Base-by-base conservation (phyloP, 495 filamentous ascomycete species). In the Hypoxylon lenormandii region DNA sequence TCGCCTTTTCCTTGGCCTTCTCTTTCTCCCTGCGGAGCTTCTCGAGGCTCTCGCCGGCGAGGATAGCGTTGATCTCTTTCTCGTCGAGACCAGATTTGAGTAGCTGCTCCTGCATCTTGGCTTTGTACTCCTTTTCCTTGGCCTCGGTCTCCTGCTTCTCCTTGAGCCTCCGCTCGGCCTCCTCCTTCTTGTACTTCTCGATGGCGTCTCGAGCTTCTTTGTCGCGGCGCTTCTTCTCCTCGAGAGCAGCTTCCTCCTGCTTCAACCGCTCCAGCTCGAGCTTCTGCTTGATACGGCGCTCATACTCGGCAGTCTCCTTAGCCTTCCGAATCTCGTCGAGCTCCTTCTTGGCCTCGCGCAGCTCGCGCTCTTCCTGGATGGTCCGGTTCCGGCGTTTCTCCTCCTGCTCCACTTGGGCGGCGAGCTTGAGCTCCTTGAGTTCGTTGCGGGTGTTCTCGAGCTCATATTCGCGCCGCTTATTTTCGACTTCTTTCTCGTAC, bases 161-260 rank as follows among this genome's bases (percentile, higher is more conserved):
- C 51, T 79, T 80, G 6, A 79, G 72, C 2, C 74, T 61, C 49
- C 83, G 77, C 64, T 88, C 82, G 13, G 82, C 76, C 63, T 88
- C 80, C 52, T 85, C 80, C 43, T 81, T 78, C 76, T 89, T 87
- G 54, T 73, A 84, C 60, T 80, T 82, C 70, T 86, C 85, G 40
- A 87, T 82, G 60, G 84, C 77, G 26, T 87, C 85, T 36, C 82
- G 80, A 37, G 86, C 86, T 56, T 86, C 85, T 60, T 86, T 80
- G 26, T 83, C 77, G 67, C 84, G 85, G 40, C 82, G 80, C 70
- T 82, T 79, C 64, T 87, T 84, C 59, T 81, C 80, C 48, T 72
- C 77, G 28, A 77, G 73, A 38, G 80, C 76, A 4, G 72, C 72
- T 22, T 83, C 78, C 74, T 90, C 87, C 50, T 84, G 82, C 46